A percentile compares a stretch with the other conserved stretches of the same genome.
Conservation (phyloP, 352 stramenopile species). For the Phytophthora sp. region DNA sequence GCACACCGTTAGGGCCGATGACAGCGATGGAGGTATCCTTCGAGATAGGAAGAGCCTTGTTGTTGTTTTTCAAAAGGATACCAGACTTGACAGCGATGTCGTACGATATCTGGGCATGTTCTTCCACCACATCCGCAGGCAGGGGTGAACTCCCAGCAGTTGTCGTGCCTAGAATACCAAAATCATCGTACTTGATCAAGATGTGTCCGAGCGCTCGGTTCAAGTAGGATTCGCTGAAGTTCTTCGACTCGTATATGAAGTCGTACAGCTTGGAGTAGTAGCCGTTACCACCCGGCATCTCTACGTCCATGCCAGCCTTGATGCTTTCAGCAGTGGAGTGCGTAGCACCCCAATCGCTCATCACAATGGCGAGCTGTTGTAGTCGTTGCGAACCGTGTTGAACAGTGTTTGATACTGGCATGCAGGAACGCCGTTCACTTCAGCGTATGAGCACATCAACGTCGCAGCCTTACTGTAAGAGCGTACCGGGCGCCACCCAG, state of each 20-base stretch:
- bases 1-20: slow-evolving; percentile 40
- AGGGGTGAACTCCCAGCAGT: slow-evolving; percentile 29
- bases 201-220: slow-evolving; percentile 35
- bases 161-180: slow-evolving; percentile 29
- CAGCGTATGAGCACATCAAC: slow-evolving; percentile 17
- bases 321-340: too few species aligned
- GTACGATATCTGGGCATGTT: slow-evolving; percentile 33
- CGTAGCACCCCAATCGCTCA: too few species aligned
- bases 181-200: slow-evolving; percentile 41
- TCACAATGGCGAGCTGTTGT: too few species aligned
- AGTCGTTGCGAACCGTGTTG: too few species aligned
- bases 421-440: too few species aligned
- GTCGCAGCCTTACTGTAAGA: slow-evolving; percentile 15
- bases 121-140: slow-evolving; percentile 24
- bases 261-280: too few species aligned
- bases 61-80: slow-evolving; percentile 37
- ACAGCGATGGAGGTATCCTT: slow-evolving; percentile 25
- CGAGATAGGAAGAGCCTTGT: slow-evolving; percentile 25
- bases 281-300: too few species aligned
- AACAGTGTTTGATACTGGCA: too few species aligned
- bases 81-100: slow-evolving; percentile 43
- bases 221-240: slow-evolving; percentile 43
- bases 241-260: too few species aligned
- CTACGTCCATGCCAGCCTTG: too few species aligned
- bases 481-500: slow-evolving; percentile 12